phyloP scores from a whole-genome alignment of 345 rosid genomes.

The Citrus sinensis region DNA sequence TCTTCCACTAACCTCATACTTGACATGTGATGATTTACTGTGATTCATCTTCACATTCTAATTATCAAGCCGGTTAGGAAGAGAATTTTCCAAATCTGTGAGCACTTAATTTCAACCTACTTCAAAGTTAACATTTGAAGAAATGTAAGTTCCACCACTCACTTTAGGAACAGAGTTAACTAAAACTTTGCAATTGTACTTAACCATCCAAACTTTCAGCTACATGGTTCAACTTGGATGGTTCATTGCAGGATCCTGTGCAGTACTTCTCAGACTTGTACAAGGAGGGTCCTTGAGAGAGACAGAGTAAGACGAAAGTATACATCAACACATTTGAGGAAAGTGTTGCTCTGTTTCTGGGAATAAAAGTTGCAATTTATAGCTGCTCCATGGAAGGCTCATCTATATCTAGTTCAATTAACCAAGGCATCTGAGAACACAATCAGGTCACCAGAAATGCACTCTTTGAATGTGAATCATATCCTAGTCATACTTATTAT shows the following conservation, averaged over 20 bases:
- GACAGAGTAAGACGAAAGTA: background rate
- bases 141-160: background rate
- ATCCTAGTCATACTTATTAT: background rate
- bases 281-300: background rate
- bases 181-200: background rate
- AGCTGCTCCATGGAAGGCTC: background rate
- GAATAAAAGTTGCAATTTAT: background rate
- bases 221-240: background rate
- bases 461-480: background rate
- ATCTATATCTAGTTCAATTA: background rate
- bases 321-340: background rate
- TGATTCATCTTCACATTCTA: background rate
- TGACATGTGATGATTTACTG: background rate
- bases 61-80: background rate
- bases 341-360: background rate
- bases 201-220: background rate
- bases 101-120: background rate
- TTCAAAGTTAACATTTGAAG: background rate
- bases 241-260: background rate
- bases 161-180: background rate
- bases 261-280: background rate
- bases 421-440: background rate
- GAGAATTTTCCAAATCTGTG: background rate
- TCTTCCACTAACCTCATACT: background rate
- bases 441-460: background rate